These are phyloP conservation scores for Brasilioporus rufonigricans DNA, from an alignment of 768 basidiomycete species.

Conservation along the genomic window DNA sequence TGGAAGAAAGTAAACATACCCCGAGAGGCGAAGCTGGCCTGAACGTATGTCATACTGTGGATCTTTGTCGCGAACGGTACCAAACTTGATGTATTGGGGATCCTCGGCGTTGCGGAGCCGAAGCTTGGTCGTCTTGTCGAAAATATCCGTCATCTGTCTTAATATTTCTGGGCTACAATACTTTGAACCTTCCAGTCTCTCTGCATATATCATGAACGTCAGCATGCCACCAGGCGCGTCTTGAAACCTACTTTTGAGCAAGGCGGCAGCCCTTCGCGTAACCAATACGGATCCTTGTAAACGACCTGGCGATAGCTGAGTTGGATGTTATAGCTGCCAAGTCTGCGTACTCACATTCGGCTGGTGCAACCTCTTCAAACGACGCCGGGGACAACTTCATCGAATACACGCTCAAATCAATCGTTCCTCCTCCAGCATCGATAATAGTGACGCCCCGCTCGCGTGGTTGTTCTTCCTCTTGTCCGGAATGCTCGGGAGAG, in stretches of 20 bases:
- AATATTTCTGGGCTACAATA: conserved; percentile 34
- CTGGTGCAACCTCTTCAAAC: conserved; percentile 35
- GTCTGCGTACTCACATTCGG: conserved; percentile 34
- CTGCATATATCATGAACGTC: conserved; percentile 15
- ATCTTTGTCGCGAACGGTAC: conserved; percentile 36
- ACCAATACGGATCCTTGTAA: conserved; percentile 40
- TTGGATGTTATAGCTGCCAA: neutral
- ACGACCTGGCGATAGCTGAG: conserved; percentile 23
- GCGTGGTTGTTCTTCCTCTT: conserved; percentile 19
- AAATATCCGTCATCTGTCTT: conserved; percentile 28
- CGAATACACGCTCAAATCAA: conserved; percentile 39
- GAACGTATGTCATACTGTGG: conserved; percentile 30
- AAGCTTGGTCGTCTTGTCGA: conserved; percentile 36
- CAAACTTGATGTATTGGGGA: conserved; percentile 40
- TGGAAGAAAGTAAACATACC: conserved; percentile 23
- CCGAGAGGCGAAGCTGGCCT: conserved; percentile 38
- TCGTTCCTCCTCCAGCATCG: conserved; percentile 11
- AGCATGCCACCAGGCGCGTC: conserved; percentile 28
- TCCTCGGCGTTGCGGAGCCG: conserved; percentile 37
- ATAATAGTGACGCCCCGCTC: conserved; percentile 41
- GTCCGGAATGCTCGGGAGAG: conserved; percentile 13
- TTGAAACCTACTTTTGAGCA: conserved; percentile 24
- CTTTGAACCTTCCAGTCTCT: conserved; percentile 27
- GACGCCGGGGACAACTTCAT: conserved; percentile 21
- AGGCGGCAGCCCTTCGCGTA: conserved; percentile 25